Base-by-base conservation (phyloP, 1,139 yeast species). In the Geotrichum candidum region DNA sequence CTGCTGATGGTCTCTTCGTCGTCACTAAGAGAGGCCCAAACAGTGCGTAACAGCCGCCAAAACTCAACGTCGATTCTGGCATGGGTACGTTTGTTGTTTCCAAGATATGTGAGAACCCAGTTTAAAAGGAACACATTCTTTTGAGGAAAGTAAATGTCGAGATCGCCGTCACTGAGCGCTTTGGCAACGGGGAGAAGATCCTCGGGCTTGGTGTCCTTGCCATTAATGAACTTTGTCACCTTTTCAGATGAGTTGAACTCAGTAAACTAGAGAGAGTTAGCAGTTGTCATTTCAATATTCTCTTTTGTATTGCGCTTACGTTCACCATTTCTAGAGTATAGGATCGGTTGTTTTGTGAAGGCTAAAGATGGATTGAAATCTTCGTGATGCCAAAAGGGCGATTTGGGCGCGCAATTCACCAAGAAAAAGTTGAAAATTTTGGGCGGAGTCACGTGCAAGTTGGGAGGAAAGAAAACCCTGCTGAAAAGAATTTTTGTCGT, bases 101-200 rank as follows among this genome's bases (percentile, higher is more conserved):
- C 81, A 67, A 90, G 73, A 66, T 92, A 78, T 68, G 89, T 95
- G 64, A 85, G 77, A 2, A 88, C 67, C 67, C 91, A 79, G 60
- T 88, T 92, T 51, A 88, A 76, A 2, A 90, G 74, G 62, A 90
- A 90, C 0, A 75, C 69, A 15, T 81, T 79, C 60, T 77, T 78
- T 63, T 86, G 82, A 2, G 96, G 97, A 13, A 90, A 80, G 64
- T 80, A 80, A 0, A 84, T 77, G 0, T 76, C 68, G 18, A 77
- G 68, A 11, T 75, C 64, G 6, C 77, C 78, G 13, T 76, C 73
- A 0, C 84, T 66, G 10, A 87, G 71, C 9, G 74, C 70, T 33
- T 72, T 71, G 0, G 87, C 81, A 2, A 78, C 74, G 0, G 69
- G 63, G 0, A 81, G 72, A 48, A 88, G 78, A 22, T 82, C 80